Base-by-base conservation (phyloP, 1,284 basidiomycete species). In the Sporisorium iseilematis-ciliati region DNA sequence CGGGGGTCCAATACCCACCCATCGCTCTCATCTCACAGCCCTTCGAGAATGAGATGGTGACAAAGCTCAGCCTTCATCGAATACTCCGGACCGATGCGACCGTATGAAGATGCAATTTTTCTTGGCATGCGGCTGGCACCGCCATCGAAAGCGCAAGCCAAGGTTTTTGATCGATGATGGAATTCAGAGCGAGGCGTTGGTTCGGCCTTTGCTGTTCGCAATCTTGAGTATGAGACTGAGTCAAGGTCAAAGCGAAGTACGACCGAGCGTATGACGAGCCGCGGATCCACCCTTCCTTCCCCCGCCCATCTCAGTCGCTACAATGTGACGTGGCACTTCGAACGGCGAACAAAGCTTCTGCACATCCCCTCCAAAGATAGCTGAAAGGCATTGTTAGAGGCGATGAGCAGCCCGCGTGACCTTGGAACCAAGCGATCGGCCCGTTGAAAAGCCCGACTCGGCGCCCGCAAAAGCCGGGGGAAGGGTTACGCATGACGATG, bases 241-340 rank as follows among this genome's bases (percentile, higher is more conserved):
- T 4, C 23, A n/a, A 33, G 40, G 29, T 33, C 31, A n/a, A n/a
- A n/a, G 29, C 41, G 53, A 54, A 26, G 26, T 25, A 31, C 16
- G 40, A 54, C 41, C 52, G 52, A 54, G 21, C 29, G 41, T n/a
- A 29, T 31, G 25, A 42, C 18, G 41, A 53, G 31, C 49, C 26
- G 43, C 43, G 7, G 25, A 12, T 23, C 23, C 43, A 25, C 23
- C n/a, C n/a, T 25, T 46, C 2, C 12, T 38, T 38, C 12, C 31
- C 31, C 35, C 35, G 35, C 35, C 16, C 4, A 16, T 38, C 35
- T 38, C 35, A 38, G 35, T 14, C 35, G 35, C 3, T 38, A n/a
- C 12, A 14, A 38, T 14, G 35, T 38, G 35, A 38, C 35, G 35
- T 38, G 12, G 35, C 35, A 38, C 35, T 38, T 38, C 35, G 35